These are phyloP conservation scores for Ophiocordyceps robertsii DNA, from an alignment of 2,329 filamentous ascomycete species.

Conservation along the genomic window DNA sequence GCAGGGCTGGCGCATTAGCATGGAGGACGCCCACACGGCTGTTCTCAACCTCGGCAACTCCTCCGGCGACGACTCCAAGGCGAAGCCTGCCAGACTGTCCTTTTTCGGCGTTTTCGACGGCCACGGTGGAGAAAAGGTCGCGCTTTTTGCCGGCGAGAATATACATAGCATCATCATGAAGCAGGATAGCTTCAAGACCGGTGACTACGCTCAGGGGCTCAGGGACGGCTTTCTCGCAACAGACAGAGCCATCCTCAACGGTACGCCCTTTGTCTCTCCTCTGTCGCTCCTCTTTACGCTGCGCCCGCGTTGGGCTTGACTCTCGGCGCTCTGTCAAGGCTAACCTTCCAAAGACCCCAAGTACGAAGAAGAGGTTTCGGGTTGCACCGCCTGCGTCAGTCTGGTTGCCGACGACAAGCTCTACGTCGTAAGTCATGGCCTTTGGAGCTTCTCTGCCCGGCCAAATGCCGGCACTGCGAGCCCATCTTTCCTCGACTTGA, in stretches of 20 bases:
- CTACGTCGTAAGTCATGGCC: constrained; percentile 62
- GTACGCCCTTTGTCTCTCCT: constrained; percentile 35
- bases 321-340: background rate
- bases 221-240: constrained; percentile 97
- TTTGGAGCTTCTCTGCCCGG: background rate
- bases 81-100: constrained; percentile 61
- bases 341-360: constrained; percentile 56
- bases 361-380: constrained; percentile 96
- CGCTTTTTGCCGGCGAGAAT: constrained; percentile 80
- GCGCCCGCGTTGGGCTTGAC: background rate
- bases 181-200: constrained; percentile 84
- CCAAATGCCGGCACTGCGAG: background rate
- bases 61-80: constrained; percentile 39
- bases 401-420: constrained; percentile 86
- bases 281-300: background rate
- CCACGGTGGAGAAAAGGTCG: constrained; percentile 93
- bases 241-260: constrained; percentile 87
- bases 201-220: constrained; percentile 86
- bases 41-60: constrained; percentile 69
- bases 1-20: constrained; percentile 99
- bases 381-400: constrained; percentile 88
- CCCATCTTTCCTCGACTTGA: background rate
- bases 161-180: constrained; percentile 90
- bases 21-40: constrained; percentile 92
- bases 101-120: constrained; percentile 99